A percentile compares a stretch with the other conserved stretches of the same genome.
Evolutionary conservation across 129 eudicot species (phyloP).

Genomic region (sunflower (Helianthus annuus)): HanXRQr2.0-SUNRISE NC_035448.2:149375241-149375740

Average conservation of each 20-base stretch:
- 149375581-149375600: constrained; percentile 55
- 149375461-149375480: constrained; percentile 24
- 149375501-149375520: constrained; percentile 17
- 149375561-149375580: constrained; percentile 51
- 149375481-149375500: not conserved
- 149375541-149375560: constrained; percentile 30
- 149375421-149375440: constrained; percentile 37
- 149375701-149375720: constrained; percentile 4
- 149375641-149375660: constrained; percentile 27
- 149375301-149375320: constrained; percentile 50
- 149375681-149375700: constrained; percentile 45
- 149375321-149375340: constrained; percentile 87
- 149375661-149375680: constrained; percentile 12
- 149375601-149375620: constrained; percentile 50
- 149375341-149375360: constrained; percentile 67
- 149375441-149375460: constrained; percentile 54
- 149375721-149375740: not conserved
- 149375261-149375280: not conserved
- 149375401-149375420: constrained; percentile 33
- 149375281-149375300: not conserved
- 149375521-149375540: constrained; percentile 17
- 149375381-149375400: constrained; percentile 40
- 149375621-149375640: constrained; percentile 26
- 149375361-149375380: constrained; percentile 51
- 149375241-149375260: too few relatives aligned